Conservation (phyloP, 148 eudicot genomes). For the Vaccinium vitisidaea region DNA sequence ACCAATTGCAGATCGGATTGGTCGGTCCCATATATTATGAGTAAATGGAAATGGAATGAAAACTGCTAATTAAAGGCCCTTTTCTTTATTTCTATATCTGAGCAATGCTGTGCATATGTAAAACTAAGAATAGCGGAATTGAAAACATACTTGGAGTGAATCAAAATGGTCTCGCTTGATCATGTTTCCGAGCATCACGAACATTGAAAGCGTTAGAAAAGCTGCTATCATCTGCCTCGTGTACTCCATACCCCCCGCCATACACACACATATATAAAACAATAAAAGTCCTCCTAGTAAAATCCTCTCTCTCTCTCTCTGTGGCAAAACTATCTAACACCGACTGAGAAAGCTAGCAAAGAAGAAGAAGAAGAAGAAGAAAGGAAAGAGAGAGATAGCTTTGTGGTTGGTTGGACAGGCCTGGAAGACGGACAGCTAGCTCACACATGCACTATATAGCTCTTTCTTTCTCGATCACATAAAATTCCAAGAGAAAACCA, state of each 20-base stretch:
- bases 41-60: neutral
- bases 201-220: constrained; percentile 41
- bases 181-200: constrained; percentile 49
- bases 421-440: neutral
- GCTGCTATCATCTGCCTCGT: constrained; percentile 36
- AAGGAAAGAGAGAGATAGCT: neutral
- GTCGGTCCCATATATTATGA: constrained; percentile 24
- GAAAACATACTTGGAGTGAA: neutral
- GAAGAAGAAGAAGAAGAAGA: neutral
- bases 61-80: neutral
- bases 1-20: neutral
- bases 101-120: neutral
- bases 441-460: neutral
- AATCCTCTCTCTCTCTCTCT: neutral
- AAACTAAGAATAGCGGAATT: neutral
- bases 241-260: neutral
- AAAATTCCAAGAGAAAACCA: neutral
- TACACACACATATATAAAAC: neutral
- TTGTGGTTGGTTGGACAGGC: neutral
- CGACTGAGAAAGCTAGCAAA: neutral
- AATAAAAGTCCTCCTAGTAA: neutral
- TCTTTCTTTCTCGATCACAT: neutral
- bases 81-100: neutral
- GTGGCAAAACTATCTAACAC: neutral
- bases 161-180: constrained; percentile 22